Evolutionary conservation across 2,329 filamentous ascomycete species (phyloP), one percentile per base, ranked within the genome.

Genomic region (Beauveria bassiana): DNA sequence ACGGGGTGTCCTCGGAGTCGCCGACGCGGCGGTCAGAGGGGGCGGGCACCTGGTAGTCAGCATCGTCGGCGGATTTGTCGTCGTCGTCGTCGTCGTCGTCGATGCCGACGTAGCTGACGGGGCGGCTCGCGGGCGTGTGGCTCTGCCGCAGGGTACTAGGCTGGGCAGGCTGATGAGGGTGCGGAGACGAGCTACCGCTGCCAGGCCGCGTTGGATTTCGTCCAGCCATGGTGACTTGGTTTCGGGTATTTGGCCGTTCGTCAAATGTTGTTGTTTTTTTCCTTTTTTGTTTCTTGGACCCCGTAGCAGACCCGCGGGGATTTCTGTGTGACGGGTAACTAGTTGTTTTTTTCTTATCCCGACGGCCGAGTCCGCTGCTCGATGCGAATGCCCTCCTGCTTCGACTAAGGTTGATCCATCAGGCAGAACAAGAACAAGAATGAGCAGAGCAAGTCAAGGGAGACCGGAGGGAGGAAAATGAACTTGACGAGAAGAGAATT

Each of bases 1-100:
- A 72, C 2, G 81, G 77, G 1, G 83, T 84, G 2, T 77, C 78
- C 67, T 87, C 84, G 65, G 73, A 74, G 8, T 74, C 34, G 34
- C 10, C 34, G 34, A 12, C 66, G 38, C 65, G 42, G 58, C 64
- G 67, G 38, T 67, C 68, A 24, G 60, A 46, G 26, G 69, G 63
- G 28, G 68, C 64, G 4, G 69, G 66, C 61, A 62, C 46, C 53
- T 63, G 60, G 12, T 64, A 56, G 12, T 67, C 63, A 59, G 63
- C 61, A 46, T 22, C 10, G 26, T 34, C 20, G 49, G 34, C n/a
- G 49, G 34, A 38, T 38, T 31, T 22, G 20, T 64, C 56, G 42
- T 62, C 64, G 55, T 63, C 63, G 6, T 64, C 61, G n/a, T n/a
- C n/a, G n/a, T 54, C 22, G 22, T 22, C 50, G 49, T 61, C 58